phyloP scores from a whole-genome alignment of 2,329 filamentous ascomycete genomes.

The Didymella arachidicola region DNA sequence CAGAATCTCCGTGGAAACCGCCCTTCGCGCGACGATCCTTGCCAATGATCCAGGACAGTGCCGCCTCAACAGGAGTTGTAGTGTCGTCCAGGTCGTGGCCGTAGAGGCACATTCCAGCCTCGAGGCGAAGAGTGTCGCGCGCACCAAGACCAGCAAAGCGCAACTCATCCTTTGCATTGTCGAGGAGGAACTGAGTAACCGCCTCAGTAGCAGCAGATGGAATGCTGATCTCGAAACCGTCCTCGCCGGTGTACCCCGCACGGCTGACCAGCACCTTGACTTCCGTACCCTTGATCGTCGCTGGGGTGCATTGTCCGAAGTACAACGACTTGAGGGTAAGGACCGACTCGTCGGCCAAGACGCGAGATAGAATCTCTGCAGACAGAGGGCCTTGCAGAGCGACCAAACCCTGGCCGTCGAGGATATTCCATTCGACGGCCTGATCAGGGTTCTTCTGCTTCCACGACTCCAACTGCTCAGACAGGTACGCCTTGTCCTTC shows the following conservation, averaged over 20 bases:
- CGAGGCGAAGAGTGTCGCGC: conserved; percentile 88
- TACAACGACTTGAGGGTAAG: conserved; percentile 66
- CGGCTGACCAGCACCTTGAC: conserved; percentile 75
- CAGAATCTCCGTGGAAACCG: conserved; percentile 84
- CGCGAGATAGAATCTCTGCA: conserved; percentile 70
- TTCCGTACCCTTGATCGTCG: conserved; percentile 68
- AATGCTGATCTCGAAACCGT: conserved; percentile 96
- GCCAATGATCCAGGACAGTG: conserved; percentile 81
- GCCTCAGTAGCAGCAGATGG: conserved; percentile 69
- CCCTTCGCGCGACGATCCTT: conserved; percentile 74
- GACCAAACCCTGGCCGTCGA: conserved; percentile 78
- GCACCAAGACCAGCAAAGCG: conserved; percentile 89
- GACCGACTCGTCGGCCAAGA: conserved; percentile 63
- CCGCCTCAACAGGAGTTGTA: conserved; percentile 72
- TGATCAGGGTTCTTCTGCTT: conserved; percentile 48
- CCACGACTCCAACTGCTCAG: conserved; percentile 67
- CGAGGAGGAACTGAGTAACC: conserved; percentile 74
- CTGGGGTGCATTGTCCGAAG: conserved; percentile 78
- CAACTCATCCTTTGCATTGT: conserved; percentile 68
- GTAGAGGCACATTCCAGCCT: conserved; percentile 99
- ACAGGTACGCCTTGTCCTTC: conserved; percentile 83
- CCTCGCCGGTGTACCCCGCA: conserved; percentile 96
- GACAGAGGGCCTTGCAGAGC: conserved; percentile 88
- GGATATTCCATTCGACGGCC: conserved; percentile 72
- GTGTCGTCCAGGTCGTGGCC: conserved; percentile 93